Conservation (phyloP, 192 early-diverging fungal species). For the Phycomyces blakesleeanus region DNA sequence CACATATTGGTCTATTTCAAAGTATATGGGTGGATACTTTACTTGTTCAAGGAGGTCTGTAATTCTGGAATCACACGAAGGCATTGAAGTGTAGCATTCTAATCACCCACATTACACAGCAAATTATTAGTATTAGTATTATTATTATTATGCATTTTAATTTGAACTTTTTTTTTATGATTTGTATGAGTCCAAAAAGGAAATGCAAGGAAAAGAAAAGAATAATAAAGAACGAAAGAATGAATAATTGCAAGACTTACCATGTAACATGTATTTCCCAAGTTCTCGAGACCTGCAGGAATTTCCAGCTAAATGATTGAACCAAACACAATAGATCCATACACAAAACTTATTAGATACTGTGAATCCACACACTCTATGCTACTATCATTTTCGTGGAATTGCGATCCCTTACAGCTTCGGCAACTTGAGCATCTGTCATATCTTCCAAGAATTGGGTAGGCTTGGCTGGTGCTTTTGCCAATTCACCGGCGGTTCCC, state of each 20-base stretch:
- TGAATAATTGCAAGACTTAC: slow-evolving; percentile 20
- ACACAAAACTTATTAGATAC: background rate
- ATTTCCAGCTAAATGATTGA: slow-evolving; percentile 65
- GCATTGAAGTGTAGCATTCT: slow-evolving; percentile 92
- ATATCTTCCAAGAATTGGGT: slow-evolving; percentile 89
- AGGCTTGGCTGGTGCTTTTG: slow-evolving; percentile 70
- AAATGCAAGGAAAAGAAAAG: too few species aligned
- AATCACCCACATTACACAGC: too few species aligned
- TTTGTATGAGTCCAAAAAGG: too few species aligned
- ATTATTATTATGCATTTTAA: too few species aligned
- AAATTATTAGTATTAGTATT: too few species aligned
- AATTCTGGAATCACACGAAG: slow-evolving; percentile 86
- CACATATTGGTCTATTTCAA: too few species aligned
- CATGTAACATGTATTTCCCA: slow-evolving; percentile 91
- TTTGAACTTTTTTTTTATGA: too few species aligned
- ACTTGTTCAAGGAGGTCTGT: slow-evolving; percentile 55
- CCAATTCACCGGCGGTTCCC: slow-evolving; percentile 92
- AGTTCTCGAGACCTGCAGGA: slow-evolving; percentile 85
- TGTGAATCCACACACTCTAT: too few species aligned
- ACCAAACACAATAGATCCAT: too few species aligned
- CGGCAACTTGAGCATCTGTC: slow-evolving; percentile 78
- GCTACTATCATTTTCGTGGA: too few species aligned
- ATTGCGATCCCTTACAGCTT: slow-evolving; percentile 60
- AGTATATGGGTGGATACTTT: too few species aligned
- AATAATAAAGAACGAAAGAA: slow-evolving; percentile 15